Percentiles rank a stretch among this genome's conserved stretches.
These are phyloP conservation scores for Herpetospermum pedunculosum DNA, from an alignment of 306 rosid genomes.

Conservation along the genomic window DNA sequence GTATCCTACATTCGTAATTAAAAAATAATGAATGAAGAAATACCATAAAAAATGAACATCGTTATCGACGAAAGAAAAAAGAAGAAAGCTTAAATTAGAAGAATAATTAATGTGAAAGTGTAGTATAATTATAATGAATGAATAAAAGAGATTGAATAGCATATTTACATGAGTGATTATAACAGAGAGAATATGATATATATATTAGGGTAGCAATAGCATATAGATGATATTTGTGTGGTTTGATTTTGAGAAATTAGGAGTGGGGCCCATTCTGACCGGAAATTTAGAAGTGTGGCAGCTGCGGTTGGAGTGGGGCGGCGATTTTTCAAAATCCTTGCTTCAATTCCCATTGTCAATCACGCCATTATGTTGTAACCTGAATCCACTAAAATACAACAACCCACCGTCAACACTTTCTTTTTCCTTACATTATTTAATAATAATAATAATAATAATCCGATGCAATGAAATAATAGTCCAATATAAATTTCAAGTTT, in stretches of 20 bases:
- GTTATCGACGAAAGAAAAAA: too few relatives aligned
- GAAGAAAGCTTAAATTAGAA: not conserved
- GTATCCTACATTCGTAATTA: too few relatives aligned
- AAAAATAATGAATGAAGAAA: too few relatives aligned
- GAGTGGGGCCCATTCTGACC: not conserved
- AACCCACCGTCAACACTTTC: not conserved
- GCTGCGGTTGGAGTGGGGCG: not conserved
- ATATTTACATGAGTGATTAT: not conserved
- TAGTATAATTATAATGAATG: not conserved
- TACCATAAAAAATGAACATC: too few relatives aligned
- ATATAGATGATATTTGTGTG: too few relatives aligned
- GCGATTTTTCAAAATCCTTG: not conserved
- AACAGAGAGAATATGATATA: not conserved
- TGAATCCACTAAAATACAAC: not conserved
- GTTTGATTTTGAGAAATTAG: too few relatives aligned
- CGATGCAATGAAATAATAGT: too few relatives aligned
- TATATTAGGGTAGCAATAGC: not conserved
- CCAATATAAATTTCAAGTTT: too few relatives aligned
- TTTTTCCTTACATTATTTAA: too few relatives aligned
- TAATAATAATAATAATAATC: too few relatives aligned
- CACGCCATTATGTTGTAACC: not conserved
- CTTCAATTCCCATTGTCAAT: not conserved
- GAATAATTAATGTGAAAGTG: not conserved
- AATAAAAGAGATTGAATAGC: not conserved
- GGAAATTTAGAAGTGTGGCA: not conserved